Percentiles rank a stretch among this genome's conserved stretches.
phyloP scores from a whole-genome alignment of 2,329 filamentous ascomycete species.

The Botrytis squamosa region DNA sequence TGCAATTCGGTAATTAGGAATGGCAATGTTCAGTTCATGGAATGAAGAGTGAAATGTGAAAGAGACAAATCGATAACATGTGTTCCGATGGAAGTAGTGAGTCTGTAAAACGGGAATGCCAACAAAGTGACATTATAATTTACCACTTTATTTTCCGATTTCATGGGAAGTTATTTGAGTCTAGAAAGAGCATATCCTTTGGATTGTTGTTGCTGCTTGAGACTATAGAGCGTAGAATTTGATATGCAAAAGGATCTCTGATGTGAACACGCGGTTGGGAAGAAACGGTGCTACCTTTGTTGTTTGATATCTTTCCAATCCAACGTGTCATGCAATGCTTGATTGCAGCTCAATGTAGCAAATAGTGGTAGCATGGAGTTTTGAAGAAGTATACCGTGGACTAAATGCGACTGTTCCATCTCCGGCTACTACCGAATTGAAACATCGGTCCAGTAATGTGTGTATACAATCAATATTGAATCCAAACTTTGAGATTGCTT shows the following conservation, averaged over 20 bases:
- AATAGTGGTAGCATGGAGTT: not conserved
- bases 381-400: not conserved
- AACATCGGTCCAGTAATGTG: constrained; percentile 5
- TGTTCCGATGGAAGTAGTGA: not conserved
- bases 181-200: too few relatives aligned
- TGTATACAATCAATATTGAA: constrained; percentile 12
- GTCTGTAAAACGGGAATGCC: not conserved
- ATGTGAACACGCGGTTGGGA: not conserved
- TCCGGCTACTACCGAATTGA: constrained; percentile 15
- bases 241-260: not conserved
- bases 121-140: not conserved
- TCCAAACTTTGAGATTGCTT: constrained; percentile 9
- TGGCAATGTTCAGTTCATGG: not conserved
- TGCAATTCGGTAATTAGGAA: not conserved
- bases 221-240: not conserved
- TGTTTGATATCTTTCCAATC: not conserved
- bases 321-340: not conserved
- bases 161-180: not conserved
- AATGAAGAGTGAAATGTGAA: not conserved
- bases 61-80: not conserved
- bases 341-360: not conserved
- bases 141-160: not conserved
- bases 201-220: not conserved
- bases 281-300: not conserved
- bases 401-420: constrained; percentile 15